Evolutionary conservation across 345 rosid genomes (phyloP), one percentile per base, ranked within the genome.

Genomic region (Conringia planisiliqua): DNA sequence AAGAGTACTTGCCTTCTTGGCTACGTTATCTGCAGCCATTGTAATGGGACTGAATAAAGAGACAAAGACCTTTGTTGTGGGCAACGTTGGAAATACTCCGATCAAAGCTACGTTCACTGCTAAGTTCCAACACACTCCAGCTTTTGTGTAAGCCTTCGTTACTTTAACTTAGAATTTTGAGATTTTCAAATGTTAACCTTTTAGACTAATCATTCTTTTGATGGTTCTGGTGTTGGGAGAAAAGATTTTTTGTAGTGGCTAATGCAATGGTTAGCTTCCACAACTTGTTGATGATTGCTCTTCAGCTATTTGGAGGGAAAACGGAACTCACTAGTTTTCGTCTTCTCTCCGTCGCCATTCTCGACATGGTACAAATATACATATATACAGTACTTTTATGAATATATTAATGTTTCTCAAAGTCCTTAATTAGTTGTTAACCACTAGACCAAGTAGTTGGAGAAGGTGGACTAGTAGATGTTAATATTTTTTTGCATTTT

Each of bases 51-150:
- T 88, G 24, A 90, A 95, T 87, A 95, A 90, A 70, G 79, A 95
- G 55, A 92, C 91, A 27, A 86, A 83, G 61, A 83, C 89, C 1
- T 73, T 95, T 30, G 96, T 88, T 26, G 85, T 92, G 54, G 99
- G 91, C 3, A 85, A 85, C 27, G 68, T 90, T 64, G 97, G 97
- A 2, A 89, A 52, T 30, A 83, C 93, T 48, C 83, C 94, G 8
- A 42, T 95, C 3, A 79, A 54, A 14, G 88, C 83, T 68, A 79
- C 94, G 56, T 73, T 95, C 70, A 86, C 89, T 20, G 99, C 99
- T 64, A 88, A 90, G 86, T 95, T 95, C 77, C 86, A 88, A 10
- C 84, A 95, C 70, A 89, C 97, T 59, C 98, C 99, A 10, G 99
- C 99, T 3, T 87, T 87, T 68, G 91, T 95, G 99, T 95, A 85